Conservation (phyloP, 2,329 filamentous ascomycete species). For the Epicoccum sorghinum region DNA sequence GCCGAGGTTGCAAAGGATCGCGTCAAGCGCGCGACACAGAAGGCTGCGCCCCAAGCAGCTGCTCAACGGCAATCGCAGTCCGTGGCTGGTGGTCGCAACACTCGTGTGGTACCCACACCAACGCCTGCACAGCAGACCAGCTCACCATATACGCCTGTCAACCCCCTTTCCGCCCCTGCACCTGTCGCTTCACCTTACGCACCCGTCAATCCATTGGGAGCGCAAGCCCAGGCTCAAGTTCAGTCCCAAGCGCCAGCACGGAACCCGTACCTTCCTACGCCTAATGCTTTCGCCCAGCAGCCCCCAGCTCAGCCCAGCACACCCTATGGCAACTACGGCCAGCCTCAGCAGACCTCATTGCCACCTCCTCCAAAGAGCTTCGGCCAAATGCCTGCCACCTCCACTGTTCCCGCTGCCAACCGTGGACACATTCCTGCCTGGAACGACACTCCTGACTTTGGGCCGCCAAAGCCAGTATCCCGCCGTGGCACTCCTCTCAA, state of each 20-base stretch:
- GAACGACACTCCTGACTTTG: constrained; percentile 92
- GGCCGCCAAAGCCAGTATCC: constrained; percentile 68
- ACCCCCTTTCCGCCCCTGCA: constrained; percentile 35
- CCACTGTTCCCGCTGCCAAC: constrained; percentile 67
- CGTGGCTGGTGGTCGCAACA: constrained; percentile 28
- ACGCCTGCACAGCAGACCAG: constrained; percentile 34
- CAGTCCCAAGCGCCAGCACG: constrained; percentile 35
- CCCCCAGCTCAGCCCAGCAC: constrained; percentile 47
- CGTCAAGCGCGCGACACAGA: constrained; percentile 82
- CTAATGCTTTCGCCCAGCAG: constrained; percentile 33
- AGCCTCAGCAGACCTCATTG: constrained; percentile 51
- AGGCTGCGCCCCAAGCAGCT: constrained; percentile 53
- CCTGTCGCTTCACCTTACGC: constrained; percentile 31
- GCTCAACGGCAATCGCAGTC: constrained; percentile 50
- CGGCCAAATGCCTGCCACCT: constrained; percentile 66
- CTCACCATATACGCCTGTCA: constrained; percentile 44
- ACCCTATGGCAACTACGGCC: constrained; percentile 55
- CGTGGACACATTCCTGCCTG: constrained; percentile 78
- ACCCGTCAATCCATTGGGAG: constrained; percentile 37
- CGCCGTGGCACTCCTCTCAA: constrained; percentile 76
- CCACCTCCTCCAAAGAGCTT: constrained; percentile 70
- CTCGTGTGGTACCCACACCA: constrained; percentile 46
- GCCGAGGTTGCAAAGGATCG: constrained; percentile 87
- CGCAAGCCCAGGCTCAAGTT: constrained; percentile 32
- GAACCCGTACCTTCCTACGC: constrained; percentile 50